A percentile compares a stretch with the other conserved stretches of the same genome.
phyloP scores from a whole-genome alignment of 2,329 filamentous ascomycete genomes.

The Alternaria sp. region DNA sequence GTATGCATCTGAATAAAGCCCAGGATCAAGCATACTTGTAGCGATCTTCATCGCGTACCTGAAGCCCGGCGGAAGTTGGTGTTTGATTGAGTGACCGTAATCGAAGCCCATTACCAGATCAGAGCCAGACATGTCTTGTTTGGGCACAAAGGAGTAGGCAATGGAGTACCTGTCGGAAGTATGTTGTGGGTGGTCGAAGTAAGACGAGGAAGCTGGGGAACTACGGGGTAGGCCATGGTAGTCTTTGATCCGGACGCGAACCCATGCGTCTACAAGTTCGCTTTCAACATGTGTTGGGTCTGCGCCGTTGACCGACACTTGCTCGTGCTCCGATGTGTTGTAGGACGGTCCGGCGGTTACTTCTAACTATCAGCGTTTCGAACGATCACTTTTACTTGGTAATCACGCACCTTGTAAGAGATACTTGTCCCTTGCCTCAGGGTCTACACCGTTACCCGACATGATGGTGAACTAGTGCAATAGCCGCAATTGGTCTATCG shows the following conservation, averaged over 20 bases:
- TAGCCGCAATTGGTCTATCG: not conserved
- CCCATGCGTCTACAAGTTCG: constrained; percentile 39
- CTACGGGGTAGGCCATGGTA: constrained; percentile 46
- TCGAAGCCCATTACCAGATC: constrained; percentile 49
- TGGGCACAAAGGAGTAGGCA: constrained; percentile 49
- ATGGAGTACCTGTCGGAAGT: constrained; percentile 48
- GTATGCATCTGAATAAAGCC: constrained; percentile 48
- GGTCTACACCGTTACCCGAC: constrained; percentile 35
- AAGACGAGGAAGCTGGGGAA: constrained; percentile 38
- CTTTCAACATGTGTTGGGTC: constrained; percentile 37
- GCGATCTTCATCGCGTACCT: constrained; percentile 48
- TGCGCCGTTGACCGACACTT: constrained; percentile 45
- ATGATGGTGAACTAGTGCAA: not conserved
- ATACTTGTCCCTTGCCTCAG: constrained; percentile 47
- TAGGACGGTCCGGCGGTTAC: constrained; percentile 50
- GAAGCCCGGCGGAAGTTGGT: constrained; percentile 50
- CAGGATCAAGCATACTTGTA: constrained; percentile 48
- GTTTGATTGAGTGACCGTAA: constrained; percentile 47
- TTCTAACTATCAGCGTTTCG: constrained; percentile 5
- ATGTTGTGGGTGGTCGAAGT: constrained; percentile 46
- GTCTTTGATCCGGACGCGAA: constrained; percentile 48
- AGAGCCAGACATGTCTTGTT: constrained; percentile 37
- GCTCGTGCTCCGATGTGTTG: constrained; percentile 38
- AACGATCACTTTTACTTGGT: not conserved
- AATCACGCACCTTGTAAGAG: constrained; percentile 37